Conservation (phyloP, 2,329 filamentous ascomycete species). For the Scedosporium aurantiacum region DNA sequence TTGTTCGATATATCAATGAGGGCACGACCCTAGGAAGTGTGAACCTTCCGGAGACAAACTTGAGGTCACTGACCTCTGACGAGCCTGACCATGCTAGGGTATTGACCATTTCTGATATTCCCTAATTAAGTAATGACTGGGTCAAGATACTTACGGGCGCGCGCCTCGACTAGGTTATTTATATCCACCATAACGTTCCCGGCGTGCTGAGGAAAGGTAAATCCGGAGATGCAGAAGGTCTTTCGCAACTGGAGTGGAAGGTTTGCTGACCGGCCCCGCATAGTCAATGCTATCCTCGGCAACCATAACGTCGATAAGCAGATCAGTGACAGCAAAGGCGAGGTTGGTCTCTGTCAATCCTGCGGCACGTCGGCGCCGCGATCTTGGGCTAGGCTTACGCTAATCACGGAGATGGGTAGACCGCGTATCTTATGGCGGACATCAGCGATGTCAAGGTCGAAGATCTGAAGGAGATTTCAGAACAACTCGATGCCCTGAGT, state of each 20-base stretch:
- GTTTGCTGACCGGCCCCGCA: not conserved
- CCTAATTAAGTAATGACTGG: no score
- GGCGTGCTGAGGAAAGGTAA: slow-evolving; percentile 78
- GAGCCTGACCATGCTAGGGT: slow-evolving; percentile 81
- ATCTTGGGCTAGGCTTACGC: slow-evolving; percentile 11
- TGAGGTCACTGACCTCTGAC: slow-evolving; percentile 82
- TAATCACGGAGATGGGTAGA: slow-evolving; percentile 25
- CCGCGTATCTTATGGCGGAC: slow-evolving; percentile 96
- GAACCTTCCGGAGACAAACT: slow-evolving; percentile 89
- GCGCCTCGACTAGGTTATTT: slow-evolving; percentile 55
- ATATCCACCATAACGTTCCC: slow-evolving; percentile 92
- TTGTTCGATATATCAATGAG: slow-evolving; percentile 93
- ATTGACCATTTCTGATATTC: slow-evolving; percentile 11
- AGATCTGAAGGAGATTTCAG: slow-evolving; percentile 78
- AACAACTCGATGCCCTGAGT: slow-evolving; percentile 67
- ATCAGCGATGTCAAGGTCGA: slow-evolving; percentile 72
- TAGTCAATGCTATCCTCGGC: slow-evolving; percentile 87
- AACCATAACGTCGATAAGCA: slow-evolving; percentile 99
- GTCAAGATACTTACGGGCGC: not conserved
- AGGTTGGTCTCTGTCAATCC: slow-evolving; percentile 39
- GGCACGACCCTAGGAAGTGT: slow-evolving; percentile 84
- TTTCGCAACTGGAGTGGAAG: not conserved
- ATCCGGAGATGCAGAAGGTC: slow-evolving; percentile 10
- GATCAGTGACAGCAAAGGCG: slow-evolving; percentile 89
- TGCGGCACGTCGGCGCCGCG: not conserved